These are phyloP conservation scores for Ophiosphaerella herpotricha DNA, from an alignment of 2,329 filamentous ascomycete species.

Conservation along the genomic window DNA sequence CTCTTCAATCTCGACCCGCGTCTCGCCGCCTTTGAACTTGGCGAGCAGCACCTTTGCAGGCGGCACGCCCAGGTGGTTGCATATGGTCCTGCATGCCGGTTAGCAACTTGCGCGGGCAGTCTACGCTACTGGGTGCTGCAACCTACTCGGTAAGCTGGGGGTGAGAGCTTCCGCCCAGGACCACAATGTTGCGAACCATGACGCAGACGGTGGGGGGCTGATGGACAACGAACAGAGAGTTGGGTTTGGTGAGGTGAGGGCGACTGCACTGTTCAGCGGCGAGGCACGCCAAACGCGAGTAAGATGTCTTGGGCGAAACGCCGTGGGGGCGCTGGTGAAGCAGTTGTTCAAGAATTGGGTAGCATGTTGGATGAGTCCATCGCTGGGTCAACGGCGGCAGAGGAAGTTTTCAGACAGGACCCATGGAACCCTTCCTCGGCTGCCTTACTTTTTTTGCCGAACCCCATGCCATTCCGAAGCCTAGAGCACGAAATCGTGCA, in stretches of 20 bases:
- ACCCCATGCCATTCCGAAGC: constrained; percentile 22
- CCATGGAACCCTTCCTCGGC: constrained; percentile 14
- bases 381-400: constrained; percentile 16
- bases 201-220: constrained; percentile 4
- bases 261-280: constrained; percentile 8
- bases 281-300: constrained; percentile 7
- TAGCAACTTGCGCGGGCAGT: constrained; percentile 2
- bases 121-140: neutral
- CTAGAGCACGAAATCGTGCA: constrained; percentile 25
- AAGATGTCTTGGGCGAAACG: constrained; percentile 14
- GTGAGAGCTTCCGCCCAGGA: constrained; percentile 92
- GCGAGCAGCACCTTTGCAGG: constrained; percentile 79
- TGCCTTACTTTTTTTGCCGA: constrained; percentile 19
- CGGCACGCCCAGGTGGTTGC: constrained; percentile 86
- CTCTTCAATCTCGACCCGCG: constrained; percentile 92
- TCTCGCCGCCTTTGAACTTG: constrained; percentile 96
- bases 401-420: constrained; percentile 32
- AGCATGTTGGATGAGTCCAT: constrained; percentile 37
- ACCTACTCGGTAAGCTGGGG: constrained; percentile 74
- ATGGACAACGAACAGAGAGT: neutral
- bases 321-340: constrained; percentile 29
- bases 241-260: constrained; percentile 1
- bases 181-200: constrained; percentile 95
- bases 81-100: constrained; percentile 62
- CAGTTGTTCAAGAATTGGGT: constrained; percentile 36